Conservation (phyloP, 176 grass and related monocot species). For the Aegilops umbellulata region DNA sequence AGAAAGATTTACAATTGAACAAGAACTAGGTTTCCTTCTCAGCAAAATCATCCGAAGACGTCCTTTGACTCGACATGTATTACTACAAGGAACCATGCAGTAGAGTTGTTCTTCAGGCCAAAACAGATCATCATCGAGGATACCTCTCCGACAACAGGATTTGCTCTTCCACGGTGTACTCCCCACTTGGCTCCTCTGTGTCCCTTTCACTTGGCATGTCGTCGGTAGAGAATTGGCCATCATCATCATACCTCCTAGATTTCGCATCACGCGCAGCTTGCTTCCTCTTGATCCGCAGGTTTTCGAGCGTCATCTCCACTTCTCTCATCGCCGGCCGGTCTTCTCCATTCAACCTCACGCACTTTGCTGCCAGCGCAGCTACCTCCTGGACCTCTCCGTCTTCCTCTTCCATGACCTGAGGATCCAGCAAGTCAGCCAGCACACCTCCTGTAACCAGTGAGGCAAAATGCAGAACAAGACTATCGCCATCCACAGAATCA, state of each 20-base stretch:
- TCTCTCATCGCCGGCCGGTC: constrained; percentile 10
- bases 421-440: constrained; percentile 7
- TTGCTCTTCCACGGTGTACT: constrained; percentile 34
- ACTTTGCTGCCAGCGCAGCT: constrained; percentile 9
- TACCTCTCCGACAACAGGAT: constrained; percentile 12
- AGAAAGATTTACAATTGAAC: too few relatives aligned
- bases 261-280: background rate
- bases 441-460: background rate
- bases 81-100: too few relatives aligned
- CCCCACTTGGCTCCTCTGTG: background rate
- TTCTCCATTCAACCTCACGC: constrained; percentile 26
- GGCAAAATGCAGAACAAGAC: constrained; percentile 2
- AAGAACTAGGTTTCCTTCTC: too few relatives aligned
- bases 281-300: constrained; percentile 1
- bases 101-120: background rate
- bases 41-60: too few relatives aligned
- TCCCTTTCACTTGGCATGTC: background rate
- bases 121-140: constrained; percentile 19
- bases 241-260: background rate
- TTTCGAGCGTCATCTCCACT: constrained; percentile 24
- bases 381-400: background rate
- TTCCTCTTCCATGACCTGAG: constrained; percentile 13
- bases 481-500: background rate
- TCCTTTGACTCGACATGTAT: too few relatives aligned
- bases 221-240: background rate